These are phyloP conservation scores for Mycena chlorophos DNA, from an alignment of 768 basidiomycete species.

Conservation along the genomic window DNA sequence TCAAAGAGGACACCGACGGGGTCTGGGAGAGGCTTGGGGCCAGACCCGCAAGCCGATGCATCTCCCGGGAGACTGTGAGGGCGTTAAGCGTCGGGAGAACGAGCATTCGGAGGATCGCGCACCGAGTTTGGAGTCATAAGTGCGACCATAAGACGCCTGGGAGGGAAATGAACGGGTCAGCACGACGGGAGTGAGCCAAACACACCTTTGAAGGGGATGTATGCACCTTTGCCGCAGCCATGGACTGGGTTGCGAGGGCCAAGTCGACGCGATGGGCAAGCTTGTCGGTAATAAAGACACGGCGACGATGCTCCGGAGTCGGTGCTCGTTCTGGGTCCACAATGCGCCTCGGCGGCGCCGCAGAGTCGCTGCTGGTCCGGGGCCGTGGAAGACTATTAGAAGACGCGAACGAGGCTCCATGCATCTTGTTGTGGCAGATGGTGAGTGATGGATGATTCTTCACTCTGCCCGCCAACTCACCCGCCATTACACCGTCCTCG, in stretches of 20 bases:
- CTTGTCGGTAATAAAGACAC: conserved; percentile 43
- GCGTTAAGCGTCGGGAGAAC: neutral
- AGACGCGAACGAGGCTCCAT: neutral
- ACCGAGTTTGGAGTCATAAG: conserved; percentile 72
- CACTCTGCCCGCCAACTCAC: neutral
- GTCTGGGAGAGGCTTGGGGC: conserved; percentile 52
- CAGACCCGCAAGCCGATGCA: conserved; percentile 70
- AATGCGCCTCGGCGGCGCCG: conserved; percentile 25
- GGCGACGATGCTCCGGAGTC: neutral
- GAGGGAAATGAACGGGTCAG: conserved; percentile 4
- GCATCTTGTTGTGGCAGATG: neutral
- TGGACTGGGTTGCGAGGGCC: conserved; percentile 25
- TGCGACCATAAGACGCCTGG: conserved; percentile 62
- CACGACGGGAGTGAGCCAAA: neutral
- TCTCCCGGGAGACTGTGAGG: conserved; percentile 66
- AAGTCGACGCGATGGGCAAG: conserved; percentile 30
- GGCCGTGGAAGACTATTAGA: neutral
- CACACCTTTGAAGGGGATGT: conserved; percentile 55
- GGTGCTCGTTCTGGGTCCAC: conserved; percentile 18
- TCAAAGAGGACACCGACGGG: conserved; percentile 51
- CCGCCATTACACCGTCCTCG: conserved; percentile 23
- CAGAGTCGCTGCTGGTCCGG: conserved; percentile 36
- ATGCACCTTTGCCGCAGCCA: conserved; percentile 40
- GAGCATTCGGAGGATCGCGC: neutral
- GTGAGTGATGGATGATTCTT: neutral